Conservation (phyloP, 768 basidiomycete species). For the Mycena epipterygia region DNA sequence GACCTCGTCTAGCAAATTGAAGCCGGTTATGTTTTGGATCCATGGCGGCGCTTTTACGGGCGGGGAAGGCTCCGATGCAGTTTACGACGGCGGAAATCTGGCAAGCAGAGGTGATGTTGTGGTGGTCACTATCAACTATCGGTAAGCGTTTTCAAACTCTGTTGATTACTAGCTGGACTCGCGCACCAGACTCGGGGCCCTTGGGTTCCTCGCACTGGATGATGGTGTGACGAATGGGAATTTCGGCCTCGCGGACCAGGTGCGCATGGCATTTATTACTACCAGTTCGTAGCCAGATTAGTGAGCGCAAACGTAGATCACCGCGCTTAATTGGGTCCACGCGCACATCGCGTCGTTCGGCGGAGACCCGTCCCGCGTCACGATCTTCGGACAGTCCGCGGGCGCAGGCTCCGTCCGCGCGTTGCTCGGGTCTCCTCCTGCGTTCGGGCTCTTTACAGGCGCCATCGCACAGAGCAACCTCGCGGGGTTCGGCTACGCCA, state of each 20-base stretch:
- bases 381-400: slow-evolving; percentile 69
- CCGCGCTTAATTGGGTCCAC: slow-evolving; percentile 60
- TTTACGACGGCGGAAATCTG: slow-evolving; percentile 60
- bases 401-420: slow-evolving; percentile 62
- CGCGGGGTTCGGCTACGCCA: slow-evolving; percentile 62
- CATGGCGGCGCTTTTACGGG: slow-evolving; percentile 63
- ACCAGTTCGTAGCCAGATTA: slow-evolving; percentile 33
- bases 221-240: slow-evolving; percentile 61
- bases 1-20: slow-evolving; percentile 39
- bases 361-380: slow-evolving; percentile 66
- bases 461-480: slow-evolving; percentile 63
- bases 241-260: slow-evolving; percentile 61
- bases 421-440: slow-evolving; percentile 50
- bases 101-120: slow-evolving; percentile 57
- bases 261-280: slow-evolving; percentile 39
- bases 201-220: slow-evolving; percentile 58
- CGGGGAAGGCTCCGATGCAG: slow-evolving; percentile 54
- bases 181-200: slow-evolving; percentile 48
- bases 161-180: not conserved
- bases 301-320: slow-evolving; percentile 43
- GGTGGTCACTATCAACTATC: slow-evolving; percentile 59
- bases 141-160: slow-evolving; percentile 35
- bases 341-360: slow-evolving; percentile 69
- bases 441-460: slow-evolving; percentile 54
- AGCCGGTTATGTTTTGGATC: slow-evolving; percentile 65